Conservation (phyloP, 768 basidiomycete species). For the Suillus hirtellus region DNA sequence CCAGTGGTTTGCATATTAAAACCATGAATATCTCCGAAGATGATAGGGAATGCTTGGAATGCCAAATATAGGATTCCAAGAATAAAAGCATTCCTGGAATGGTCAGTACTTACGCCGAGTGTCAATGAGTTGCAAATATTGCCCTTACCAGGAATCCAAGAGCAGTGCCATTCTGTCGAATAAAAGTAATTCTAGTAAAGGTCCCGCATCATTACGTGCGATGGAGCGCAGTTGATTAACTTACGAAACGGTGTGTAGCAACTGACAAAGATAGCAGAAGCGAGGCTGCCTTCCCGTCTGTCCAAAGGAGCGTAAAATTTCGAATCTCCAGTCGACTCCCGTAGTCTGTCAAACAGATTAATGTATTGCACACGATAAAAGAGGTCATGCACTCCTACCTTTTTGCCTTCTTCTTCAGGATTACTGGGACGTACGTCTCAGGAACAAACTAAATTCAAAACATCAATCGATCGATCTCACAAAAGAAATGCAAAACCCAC, state of each 20-base stretch:
- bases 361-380: not conserved
- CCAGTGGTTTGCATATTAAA: constrained; percentile 55
- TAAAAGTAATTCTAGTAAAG: constrained; percentile 51
- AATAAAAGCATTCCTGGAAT: constrained; percentile 38
- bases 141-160: constrained; percentile 63
- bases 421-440: constrained; percentile 68
- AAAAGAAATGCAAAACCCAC: constrained; percentile 34
- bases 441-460: constrained; percentile 51
- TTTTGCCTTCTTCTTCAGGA: constrained; percentile 60
- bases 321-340: constrained; percentile 54
- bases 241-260: constrained; percentile 73
- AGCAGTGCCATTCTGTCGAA: constrained; percentile 75
- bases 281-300: constrained; percentile 42
- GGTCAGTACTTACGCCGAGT: not conserved
- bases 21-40: constrained; percentile 47
- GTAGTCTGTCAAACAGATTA: constrained; percentile 39
- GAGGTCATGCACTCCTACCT: constrained; percentile 35
- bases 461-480: not conserved
- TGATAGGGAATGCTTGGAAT: constrained; percentile 59
- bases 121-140: constrained; percentile 6
- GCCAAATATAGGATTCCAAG: constrained; percentile 49
- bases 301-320: constrained; percentile 65
- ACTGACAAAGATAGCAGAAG: constrained; percentile 51
- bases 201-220: constrained; percentile 1
- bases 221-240: constrained; percentile 23